Percentiles rank a stretch among this genome's conserved stretches.
phyloP scores from a whole-genome alignment of 805 yeast species.

The Candida nemodendra region DNA sequence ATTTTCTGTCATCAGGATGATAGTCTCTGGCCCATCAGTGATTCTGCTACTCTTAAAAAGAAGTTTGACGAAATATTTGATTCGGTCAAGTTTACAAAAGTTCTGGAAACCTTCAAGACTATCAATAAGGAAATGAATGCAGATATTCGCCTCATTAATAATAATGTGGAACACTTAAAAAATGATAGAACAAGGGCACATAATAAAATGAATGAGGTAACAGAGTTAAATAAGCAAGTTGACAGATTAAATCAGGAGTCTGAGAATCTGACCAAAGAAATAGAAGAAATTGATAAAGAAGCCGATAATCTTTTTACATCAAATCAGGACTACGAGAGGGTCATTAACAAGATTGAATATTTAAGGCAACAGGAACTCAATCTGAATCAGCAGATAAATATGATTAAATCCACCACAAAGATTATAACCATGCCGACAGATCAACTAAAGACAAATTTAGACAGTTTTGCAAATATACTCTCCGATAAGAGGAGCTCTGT shows the following conservation, averaged over 20 bases:
- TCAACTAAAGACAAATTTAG: constrained; percentile 38
- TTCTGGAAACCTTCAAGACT: constrained; percentile 72
- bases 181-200: constrained; percentile 73
- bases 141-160: constrained; percentile 74
- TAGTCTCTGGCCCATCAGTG: constrained; percentile 92
- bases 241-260: constrained; percentile 48
- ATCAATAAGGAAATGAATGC: constrained; percentile 74
- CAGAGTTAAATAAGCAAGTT: constrained; percentile 42
- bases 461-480: constrained; percentile 39
- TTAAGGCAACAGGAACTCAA: constrained; percentile 47
- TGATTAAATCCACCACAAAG: constrained; percentile 48
- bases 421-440: constrained; percentile 44
- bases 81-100: constrained; percentile 89
- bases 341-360: constrained; percentile 61
- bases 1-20: constrained; percentile 98
- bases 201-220: constrained; percentile 49
- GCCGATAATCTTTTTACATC: constrained; percentile 66
- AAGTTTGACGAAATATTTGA: constrained; percentile 96
- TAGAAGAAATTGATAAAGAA: constrained; percentile 53
- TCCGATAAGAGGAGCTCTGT: constrained; percentile 24
- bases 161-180: constrained; percentile 73
- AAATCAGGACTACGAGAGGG: constrained; percentile 78
- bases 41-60: constrained; percentile 84
- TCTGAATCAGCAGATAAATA: constrained; percentile 47
- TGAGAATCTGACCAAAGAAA: constrained; percentile 44